These are phyloP conservation scores for Penicillium longicatenatum DNA, from an alignment of 495 filamentous ascomycete species.

Conservation along the genomic window DNA sequence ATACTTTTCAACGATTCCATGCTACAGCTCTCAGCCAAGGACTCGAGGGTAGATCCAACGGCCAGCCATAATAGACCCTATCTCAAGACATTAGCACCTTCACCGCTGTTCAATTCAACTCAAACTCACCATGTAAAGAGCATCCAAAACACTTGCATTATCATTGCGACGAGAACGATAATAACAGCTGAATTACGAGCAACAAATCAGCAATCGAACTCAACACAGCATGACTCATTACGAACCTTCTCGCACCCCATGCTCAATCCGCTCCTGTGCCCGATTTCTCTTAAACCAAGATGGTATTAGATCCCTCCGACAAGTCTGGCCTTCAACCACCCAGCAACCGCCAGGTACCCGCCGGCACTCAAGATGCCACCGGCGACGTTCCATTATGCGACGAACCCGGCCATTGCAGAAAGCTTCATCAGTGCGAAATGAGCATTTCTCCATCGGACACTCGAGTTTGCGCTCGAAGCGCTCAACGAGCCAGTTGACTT, in stretches of 20 bases:
- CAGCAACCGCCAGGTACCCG: conserved; percentile 33
- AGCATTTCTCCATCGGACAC: conserved; percentile 52
- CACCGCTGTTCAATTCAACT: not conserved
- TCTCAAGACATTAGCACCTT: not conserved
- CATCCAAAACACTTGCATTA: not conserved
- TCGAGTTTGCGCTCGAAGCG: conserved; percentile 52
- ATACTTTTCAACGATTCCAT: not conserved
- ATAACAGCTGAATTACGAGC: not conserved
- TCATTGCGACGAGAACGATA: not conserved
- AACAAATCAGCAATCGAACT: not conserved
- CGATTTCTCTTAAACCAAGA: conserved; percentile 36
- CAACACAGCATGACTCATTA: conserved; percentile 4
- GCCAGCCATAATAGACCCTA: not conserved
- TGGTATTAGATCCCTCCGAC: conserved; percentile 34
- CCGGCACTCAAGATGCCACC: conserved; percentile 44
- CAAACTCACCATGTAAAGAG: not conserved
- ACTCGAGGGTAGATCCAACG: not conserved
- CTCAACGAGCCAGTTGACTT: conserved; percentile 68
- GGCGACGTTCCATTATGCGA: conserved; percentile 45
- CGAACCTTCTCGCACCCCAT: conserved; percentile 35
- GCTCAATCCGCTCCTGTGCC: conserved; percentile 15
- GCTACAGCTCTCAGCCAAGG: not conserved
- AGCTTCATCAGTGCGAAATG: conserved; percentile 45
- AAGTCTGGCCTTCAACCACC: conserved; percentile 39
- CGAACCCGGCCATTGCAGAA: conserved; percentile 47